Base-by-base conservation (phyloP, 768 basidiomycete species). In the Rhizopogon rudus region DNA sequence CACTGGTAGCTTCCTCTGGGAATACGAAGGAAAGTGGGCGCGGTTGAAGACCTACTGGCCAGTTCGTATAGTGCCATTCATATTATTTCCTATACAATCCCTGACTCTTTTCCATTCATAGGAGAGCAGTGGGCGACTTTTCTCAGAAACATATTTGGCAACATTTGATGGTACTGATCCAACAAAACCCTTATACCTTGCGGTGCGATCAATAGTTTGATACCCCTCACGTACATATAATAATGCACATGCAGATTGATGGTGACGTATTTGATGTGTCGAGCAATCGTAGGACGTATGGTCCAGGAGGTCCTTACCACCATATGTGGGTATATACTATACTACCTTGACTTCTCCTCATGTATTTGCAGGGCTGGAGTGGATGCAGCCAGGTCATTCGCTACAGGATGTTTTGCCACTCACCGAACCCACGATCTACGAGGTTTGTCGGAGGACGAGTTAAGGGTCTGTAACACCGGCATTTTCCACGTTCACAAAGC, bases 251-350 rank as follows among this genome's bases (percentile, higher is more conserved):
- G 44, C 44, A 93, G 91, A 88, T 98, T 67, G 91, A 93, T 66
- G 90, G 91, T 12, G 88, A 90, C 51, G 92, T 98, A 7, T 98
- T 86, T 71, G 95, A 98, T 65, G 95, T 98, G 51, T 82, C 86
- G n/a, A 78, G 80, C 57, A 85, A 84, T 61, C 75, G 78, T 56
- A 78, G 87, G 20, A 77, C 80, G 9, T 98, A 98, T 68, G 93
- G 94, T 51, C 88, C 86, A 40, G 95, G 94, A 13, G 95, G 93
- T 40, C 81, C 89, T 41, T 93, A 93, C 72, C 77, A 84, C 61
- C 75, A 82, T 65, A 77, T 89, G 88, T 87, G 65, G 67, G 62
- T 69, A 50, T 43, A 42, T 42, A n/a, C 41, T 37, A 3, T 53
- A 22, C 45, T 49, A 35, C 20, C 20, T 31, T 52, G 49, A 43